A percentile compares a stretch with the other conserved stretches of the same genome.
These are phyloP conservation scores for Hypoxylon sp. DNA, from an alignment of 2,329 filamentous ascomycete species.

Conservation along the genomic window DNA sequence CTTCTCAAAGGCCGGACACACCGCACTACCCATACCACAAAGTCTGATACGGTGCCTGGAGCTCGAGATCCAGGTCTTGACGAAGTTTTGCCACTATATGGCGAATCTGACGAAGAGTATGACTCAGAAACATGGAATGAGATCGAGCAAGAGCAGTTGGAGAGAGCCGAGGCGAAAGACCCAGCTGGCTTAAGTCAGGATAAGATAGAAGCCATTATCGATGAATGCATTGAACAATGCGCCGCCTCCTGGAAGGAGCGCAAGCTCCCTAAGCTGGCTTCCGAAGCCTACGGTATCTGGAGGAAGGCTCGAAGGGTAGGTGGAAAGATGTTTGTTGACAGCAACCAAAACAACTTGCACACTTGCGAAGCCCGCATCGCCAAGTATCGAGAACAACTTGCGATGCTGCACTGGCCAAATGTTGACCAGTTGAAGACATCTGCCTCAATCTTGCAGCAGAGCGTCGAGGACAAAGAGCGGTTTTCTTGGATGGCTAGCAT, in stretches of 20 bases:
- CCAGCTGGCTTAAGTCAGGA: conserved; percentile 51
- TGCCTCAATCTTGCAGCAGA: conserved; percentile 69
- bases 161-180: conserved; percentile 40
- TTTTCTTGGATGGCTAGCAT: conserved; percentile 59
- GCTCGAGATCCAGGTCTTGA: conserved; percentile 47
- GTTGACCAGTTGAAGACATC: conserved; percentile 61
- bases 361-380: conserved; percentile 60
- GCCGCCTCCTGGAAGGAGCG: conserved; percentile 64
- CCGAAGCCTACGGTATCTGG: conserved; percentile 71
- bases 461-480: conserved; percentile 67
- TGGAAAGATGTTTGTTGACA: conserved; percentile 53
- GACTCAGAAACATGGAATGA: conserved; percentile 69
- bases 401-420: conserved; percentile 60
- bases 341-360: conserved; percentile 53
- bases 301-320: conserved; percentile 57
- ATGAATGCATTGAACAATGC: conserved; percentile 61
- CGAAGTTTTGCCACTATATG: conserved; percentile 58
- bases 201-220: conserved; percentile 61
- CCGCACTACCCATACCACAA: conserved; percentile 18
- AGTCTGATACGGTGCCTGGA: conserved; percentile 42
- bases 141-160: conserved; percentile 64
- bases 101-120: conserved; percentile 64
- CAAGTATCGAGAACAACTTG: conserved; percentile 63
- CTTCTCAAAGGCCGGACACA: conserved; percentile 23
- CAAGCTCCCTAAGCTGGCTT: conserved; percentile 63